Evolutionary conservation across 345 rosid species (phyloP), one percentile per base, ranked within the genome.

Genomic region (Geranium rotundifolium): DNA sequence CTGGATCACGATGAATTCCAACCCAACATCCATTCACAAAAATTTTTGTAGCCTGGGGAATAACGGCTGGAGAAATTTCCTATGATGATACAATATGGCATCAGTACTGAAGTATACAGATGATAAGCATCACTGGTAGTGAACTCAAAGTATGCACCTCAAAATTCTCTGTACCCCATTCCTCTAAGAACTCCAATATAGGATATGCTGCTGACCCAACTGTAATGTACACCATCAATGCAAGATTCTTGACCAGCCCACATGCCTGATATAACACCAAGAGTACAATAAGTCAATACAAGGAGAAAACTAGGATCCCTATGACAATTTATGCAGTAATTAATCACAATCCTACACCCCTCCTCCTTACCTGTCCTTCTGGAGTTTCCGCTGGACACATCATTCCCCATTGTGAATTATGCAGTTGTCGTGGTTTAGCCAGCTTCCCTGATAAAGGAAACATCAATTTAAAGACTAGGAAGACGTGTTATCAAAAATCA

Each of bases 321-420:
- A 9, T 41, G 50, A 41, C 50, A 4, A 41, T 41, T 41, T 41
- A 9, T 9, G 12, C 5, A 41, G 50, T 41, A 65, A 29, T 39
- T 10, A 31, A n/a, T n/a, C n/a, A n/a, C n/a, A n/a, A n/a, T n/a
- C n/a, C n/a, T n/a, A n/a, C n/a, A n/a, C n/a, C n/a, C n/a, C n/a
- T n/a, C n/a, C n/a, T n/a, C 77, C 76, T 77, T 71, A 93, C 97
- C 82, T 93, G 99, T 73, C 99, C 99, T 83, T 93, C 99, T 60
- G 99, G 99, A 69, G 99, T 93, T 77, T 90, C 99, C 68, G 99
- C 97, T 19, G 99, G 99, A 75, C 99, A 93, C 99, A 93, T 93
- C 97, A 93, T 93, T 71, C 97, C 99, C 99, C 99, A 93, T 64
- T 93, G 99, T 65, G 99, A 93, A 78, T 93, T 93, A 76, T 93